Conservation (phyloP, 73 alveolate genomes). For the Paramecium caudatum region DNA sequence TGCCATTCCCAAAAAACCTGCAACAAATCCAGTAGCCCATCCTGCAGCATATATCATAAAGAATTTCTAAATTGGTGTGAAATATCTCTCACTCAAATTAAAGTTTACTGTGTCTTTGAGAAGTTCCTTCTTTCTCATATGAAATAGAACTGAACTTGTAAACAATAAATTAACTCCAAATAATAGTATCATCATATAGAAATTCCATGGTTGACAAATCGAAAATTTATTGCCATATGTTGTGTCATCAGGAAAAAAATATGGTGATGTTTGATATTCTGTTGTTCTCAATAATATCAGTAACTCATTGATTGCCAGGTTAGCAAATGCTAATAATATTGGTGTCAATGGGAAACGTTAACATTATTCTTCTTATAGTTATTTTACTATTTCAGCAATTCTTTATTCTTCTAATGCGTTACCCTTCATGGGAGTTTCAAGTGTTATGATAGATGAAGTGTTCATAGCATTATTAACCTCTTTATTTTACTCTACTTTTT, state of each 20-base stretch:
- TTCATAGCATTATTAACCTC: not conserved
- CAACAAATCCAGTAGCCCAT: slow-evolving; percentile 34
- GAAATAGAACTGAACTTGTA: not conserved
- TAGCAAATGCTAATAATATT: not conserved
- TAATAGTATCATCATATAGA: not conserved
- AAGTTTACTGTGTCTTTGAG: not conserved
- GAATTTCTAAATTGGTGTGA: slow-evolving; percentile 4
- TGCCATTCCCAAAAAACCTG: slow-evolving; percentile 58
- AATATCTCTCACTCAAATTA: not conserved
- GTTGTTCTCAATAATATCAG: slow-evolving; percentile 7
- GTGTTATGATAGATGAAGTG: not conserved
- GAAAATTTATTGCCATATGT: not conserved
- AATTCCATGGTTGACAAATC: slow-evolving; percentile 32
- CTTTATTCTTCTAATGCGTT: not conserved
- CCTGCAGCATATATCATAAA: slow-evolving; percentile 1
- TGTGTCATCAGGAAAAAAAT: not conserved
- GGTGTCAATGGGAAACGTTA: slow-evolving; percentile 1
- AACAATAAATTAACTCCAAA: not conserved
- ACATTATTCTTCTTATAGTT: not conserved
- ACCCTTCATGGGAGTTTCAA: not conserved
- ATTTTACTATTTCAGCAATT: not conserved
- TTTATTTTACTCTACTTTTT: not conserved
- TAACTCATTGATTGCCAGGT: slow-evolving; percentile 20
- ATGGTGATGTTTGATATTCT: not conserved
- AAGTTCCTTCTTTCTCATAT: not conserved